Percentiles rank a stretch among this genome's conserved stretches.
phyloP scores from a whole-genome alignment of 1,284 basidiomycete species.

The Rhizoctonia solani region DNA sequence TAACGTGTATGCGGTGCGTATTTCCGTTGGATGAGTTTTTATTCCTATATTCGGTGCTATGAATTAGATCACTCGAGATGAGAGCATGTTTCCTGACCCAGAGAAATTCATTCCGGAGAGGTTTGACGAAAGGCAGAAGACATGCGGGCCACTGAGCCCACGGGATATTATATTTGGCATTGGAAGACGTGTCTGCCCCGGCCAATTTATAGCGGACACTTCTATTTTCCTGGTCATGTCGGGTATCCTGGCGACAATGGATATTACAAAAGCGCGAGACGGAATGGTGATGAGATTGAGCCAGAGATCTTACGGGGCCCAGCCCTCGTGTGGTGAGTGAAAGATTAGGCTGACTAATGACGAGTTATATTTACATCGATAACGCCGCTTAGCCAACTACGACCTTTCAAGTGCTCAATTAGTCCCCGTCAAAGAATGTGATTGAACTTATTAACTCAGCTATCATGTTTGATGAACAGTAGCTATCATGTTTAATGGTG shows the following conservation, averaged over 20 bases:
- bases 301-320: background rate
- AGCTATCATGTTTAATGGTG: too few species aligned
- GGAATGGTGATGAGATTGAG: conserved; percentile 6
- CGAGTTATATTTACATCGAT: background rate
- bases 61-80: conserved; percentile 1
- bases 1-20: conserved; percentile 12
- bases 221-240: background rate
- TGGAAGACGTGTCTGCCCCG: conserved; percentile 13
- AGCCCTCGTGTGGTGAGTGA: background rate
- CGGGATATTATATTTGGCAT: conserved; percentile 10
- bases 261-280: background rate
- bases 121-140: background rate
- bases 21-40: background rate
- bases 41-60: background rate
- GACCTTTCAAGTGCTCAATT: conserved; percentile 17
- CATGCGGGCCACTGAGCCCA: background rate
- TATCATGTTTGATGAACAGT: conserved; percentile 1
- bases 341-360: background rate
- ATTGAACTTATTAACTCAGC: conserved; percentile 3
- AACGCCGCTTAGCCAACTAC: background rate
- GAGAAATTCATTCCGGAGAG: conserved; percentile 10
- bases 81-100: conserved; percentile 6
- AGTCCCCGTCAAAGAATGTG: conserved; percentile 13
- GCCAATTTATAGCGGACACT: background rate
- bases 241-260: conserved; percentile 9